Base-by-base conservation (phyloP, 1,284 basidiomycete genomes). In the Ganoderma sinense region DNA sequence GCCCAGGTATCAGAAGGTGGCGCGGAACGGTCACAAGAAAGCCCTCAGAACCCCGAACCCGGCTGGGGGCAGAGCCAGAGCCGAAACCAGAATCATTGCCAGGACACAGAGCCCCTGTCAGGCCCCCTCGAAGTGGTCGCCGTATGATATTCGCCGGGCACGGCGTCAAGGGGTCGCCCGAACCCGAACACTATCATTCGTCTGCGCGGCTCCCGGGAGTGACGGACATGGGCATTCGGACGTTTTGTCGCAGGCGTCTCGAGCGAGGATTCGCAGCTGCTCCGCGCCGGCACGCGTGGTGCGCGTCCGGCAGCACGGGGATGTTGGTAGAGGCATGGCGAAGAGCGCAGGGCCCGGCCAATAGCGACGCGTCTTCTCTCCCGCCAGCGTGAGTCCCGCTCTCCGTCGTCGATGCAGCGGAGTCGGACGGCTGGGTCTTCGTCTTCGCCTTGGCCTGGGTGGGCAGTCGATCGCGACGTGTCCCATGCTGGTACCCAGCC, bases 1-100 rank as follows among this genome's bases (percentile, higher is more conserved):
- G 66, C 23, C 36, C 20, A 23, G 39, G 59, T 43, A 73, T 73
- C 72, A 73, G 72, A 70, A 66, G 43, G 72, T 73, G 72, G 70
- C 72, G 70, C 65, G 70, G 72, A 70, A 73, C 14, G 56, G 43
- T n/a, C 48, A 39, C 41, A 31, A 40, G 40, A 43, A 41, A 59
- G 43, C 60, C 40, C 31, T 56, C 55, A 41, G 40, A 23, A 41
- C 40, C 60, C 53, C 48, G 48, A 51, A 51, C 48, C 48, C 48
- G 48, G 45, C 45, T 48, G 55, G 51, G 29, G 23, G 26, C 51
- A 29, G 51, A 29, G 26, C 13, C 53, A 33, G 14, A 56, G 23
- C 53, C 53, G 6, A 56, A 56, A 31, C 53, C 53, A 56, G 31
- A 31, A 39, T n/a, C 56, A 56, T 56, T 33, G 53, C 53, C 53